A percentile compares a stretch with the other conserved stretches of the same genome.
phyloP scores from a whole-genome alignment of 2,329 filamentous ascomycete species.

The Fusarium sp. region DNA sequence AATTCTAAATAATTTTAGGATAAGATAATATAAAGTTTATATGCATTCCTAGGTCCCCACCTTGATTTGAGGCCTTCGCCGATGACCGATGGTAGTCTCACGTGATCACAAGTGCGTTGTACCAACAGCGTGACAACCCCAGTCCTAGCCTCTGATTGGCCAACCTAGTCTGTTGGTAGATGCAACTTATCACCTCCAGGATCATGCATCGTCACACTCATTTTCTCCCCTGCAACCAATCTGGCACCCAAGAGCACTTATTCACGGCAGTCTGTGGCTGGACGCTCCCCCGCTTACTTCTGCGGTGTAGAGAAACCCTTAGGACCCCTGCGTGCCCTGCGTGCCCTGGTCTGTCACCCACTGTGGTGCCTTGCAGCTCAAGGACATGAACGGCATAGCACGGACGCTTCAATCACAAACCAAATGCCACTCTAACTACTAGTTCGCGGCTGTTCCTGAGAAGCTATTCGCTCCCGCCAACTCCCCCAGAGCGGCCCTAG shows the following conservation, averaged over 20 bases:
- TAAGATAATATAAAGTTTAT: too few relatives aligned
- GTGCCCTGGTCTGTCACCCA: constrained; percentile 33
- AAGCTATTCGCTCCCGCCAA: constrained; percentile 29
- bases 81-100: constrained; percentile 22
- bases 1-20: too few relatives aligned
- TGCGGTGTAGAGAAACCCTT: constrained; percentile 17
- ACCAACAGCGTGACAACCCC: constrained; percentile 18
- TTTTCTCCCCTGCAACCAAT: constrained; percentile 30
- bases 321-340: too few relatives aligned
- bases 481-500: constrained; percentile 10
- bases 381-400: constrained; percentile 25
- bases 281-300: constrained; percentile 21
- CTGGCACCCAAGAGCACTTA: constrained; percentile 27
- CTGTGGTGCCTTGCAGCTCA: constrained; percentile 39
- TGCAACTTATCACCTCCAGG: constrained; percentile 34
- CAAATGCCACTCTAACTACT: constrained; percentile 22
- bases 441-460: constrained; percentile 38
- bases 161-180: constrained; percentile 13
- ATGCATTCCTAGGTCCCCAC: too few relatives aligned
- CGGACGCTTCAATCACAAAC: constrained; percentile 17
- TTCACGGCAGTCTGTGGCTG: constrained; percentile 36
- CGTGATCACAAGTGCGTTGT: constrained; percentile 31
- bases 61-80: neutral
- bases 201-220: constrained; percentile 41
- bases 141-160: constrained; percentile 29